Base-by-base conservation (phyloP, 108 stramenopile species). In the Aurantiochytrium sp. region DNA sequence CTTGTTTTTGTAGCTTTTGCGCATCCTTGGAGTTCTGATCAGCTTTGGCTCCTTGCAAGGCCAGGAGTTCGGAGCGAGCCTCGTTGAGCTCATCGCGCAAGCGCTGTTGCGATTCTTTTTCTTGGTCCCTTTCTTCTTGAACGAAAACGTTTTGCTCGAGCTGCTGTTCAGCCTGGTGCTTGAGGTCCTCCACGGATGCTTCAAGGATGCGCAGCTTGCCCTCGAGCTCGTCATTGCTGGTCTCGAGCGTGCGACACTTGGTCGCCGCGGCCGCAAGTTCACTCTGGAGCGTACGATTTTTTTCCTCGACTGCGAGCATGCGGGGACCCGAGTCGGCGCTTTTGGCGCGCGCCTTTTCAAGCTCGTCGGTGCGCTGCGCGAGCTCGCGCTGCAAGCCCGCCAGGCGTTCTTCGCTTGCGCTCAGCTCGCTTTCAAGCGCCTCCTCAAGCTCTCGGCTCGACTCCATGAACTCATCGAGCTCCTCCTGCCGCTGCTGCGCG, bases 401-500 rank as follows among this genome's bases (percentile, higher is more conserved):
- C 10, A 16, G 18, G 49, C 51, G 49, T 45, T 83, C 49, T 45
- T 83, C 49, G 25, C 49, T 53, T 1, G 49, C 51, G 76, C 23
- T 45, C 19, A 83, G 51, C 76, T 83, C 76, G 51, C 49, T 28
- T 23, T 83, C 76, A 18, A 83, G 76, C 45, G 76, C 76, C n/a
- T 47, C 51, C 28, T 83, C 76, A 12, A 83, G 76, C 76, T 83
- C 76, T 2, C n/a, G 12, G 76, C 49, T 53, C 49, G 76, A 53
- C 49, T 83, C 76, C 76, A 83, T 53, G 28, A 83, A 53, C 76
- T 83, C 76, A 12, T 83, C 76, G 51, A 83, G 76, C 76, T 83
- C 76, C 0, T 23, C 49, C 76, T 83, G 76, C 76, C 76, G 76
- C 76, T 12, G 45, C 49, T 47, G n/a, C 23, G 76, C 76, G 12